Conservation (phyloP, 306 rosid genomes). For the Corylus avellana region DNA sequence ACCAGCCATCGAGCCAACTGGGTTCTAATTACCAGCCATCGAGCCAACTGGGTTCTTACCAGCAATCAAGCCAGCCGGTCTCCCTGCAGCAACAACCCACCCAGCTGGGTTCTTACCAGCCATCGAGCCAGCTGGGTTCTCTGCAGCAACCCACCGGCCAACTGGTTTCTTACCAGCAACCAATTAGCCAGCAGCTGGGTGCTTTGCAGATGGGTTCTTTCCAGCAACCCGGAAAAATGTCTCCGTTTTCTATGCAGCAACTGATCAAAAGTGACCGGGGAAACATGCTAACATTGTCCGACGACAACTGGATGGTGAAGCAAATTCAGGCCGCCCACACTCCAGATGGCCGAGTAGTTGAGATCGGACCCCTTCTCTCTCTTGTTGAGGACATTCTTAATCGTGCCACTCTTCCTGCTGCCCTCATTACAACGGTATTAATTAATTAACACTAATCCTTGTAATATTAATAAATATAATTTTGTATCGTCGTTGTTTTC, state of each 20-base stretch:
- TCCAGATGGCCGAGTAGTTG: slow-evolving; percentile 49
- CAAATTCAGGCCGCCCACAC: slow-evolving; percentile 46
- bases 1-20: neutral
- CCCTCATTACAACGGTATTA: slow-evolving; percentile 31
- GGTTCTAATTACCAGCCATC: neutral
- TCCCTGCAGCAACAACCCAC: neutral
- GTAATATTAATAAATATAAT: too few relatives aligned
- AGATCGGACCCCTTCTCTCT: slow-evolving; percentile 50
- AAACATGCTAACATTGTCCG: slow-evolving; percentile 29
- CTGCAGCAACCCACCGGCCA: neutral
- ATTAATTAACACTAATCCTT: neutral
- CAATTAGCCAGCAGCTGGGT: neutral
- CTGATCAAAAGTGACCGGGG: slow-evolving; percentile 32
- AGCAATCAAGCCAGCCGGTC: neutral
- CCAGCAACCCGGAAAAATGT: slow-evolving; percentile 3
- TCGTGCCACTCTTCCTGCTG: slow-evolving; percentile 32
- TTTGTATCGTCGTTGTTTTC: too few relatives aligned
- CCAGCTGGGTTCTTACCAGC: neutral
- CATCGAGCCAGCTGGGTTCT: neutral
- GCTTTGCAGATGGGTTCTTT: slow-evolving; percentile 28
- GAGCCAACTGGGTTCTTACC: neutral
- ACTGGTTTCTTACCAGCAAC: neutral
- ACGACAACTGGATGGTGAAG: slow-evolving; percentile 45
- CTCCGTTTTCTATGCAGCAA: slow-evolving; percentile 41
- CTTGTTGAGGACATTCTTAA: slow-evolving; percentile 57